Evolutionary conservation across 148 eudicot species (phyloP), one percentile per base, ranked within the genome.

Genomic region (Silene conica): DNA sequence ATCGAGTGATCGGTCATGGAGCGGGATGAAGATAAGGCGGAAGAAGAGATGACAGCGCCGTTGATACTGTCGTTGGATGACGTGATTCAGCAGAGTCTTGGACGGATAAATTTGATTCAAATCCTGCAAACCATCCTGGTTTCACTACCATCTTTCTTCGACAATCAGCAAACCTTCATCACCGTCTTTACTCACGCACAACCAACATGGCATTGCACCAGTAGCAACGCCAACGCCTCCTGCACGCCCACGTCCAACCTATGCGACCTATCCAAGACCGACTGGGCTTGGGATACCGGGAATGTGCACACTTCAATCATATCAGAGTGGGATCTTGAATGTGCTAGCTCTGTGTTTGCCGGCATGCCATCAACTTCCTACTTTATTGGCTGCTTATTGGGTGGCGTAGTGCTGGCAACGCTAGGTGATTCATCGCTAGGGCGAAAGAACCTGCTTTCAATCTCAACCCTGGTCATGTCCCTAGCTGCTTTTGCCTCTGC

Each of bases 161-260:
- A 76, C 28, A 76, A 72, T 23, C 73, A 76, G 15, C 78, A 76
- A 76, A 76, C 73, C 5, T 76, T 41, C 78, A 76, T 68, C 13
- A 58, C 67, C 1, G 19, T 68, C 45, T 76, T 76, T 20, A 72
- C 78, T 46, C 67, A 76, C 25, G 78, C 73, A 14, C 78, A 68
- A 45, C 78, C 78, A 22, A 22, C 52, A 22, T 76, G 78, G 78
- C 78, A 76, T 13, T 76, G 73, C 45, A 61, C 69, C n/a, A 61
- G 7, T 1, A 43, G n/a, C 26, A 21, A 2, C n/a, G 22, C 25
- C 23, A 41, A 59, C 13, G 22, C 25, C 23, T 57, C 67, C 13
- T 67, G 76, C 23, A 48, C 2, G 0, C 12, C 58, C 13, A 46
- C 43, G 15, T 45, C 76, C 20, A 48, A 73, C 69, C 21, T 75